Base-by-base conservation (phyloP, 2,329 filamentous ascomycete species). In the Fusarium sp. region DNA sequence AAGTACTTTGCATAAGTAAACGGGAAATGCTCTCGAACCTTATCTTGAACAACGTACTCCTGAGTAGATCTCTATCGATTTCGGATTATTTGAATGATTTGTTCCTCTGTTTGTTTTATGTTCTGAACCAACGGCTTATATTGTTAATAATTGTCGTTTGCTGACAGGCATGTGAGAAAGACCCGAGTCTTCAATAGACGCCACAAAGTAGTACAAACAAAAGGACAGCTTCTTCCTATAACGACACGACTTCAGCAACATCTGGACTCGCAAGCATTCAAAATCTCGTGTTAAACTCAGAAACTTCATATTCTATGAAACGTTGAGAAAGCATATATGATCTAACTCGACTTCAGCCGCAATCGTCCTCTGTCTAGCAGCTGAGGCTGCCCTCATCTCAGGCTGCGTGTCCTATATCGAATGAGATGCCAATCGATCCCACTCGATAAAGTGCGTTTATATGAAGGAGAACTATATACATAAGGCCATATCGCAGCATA, bases 141-240 rank as follows among this genome's bases (percentile, higher is more conserved):
- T 13, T 23, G n/a, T 33, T 26, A 6, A 18, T 20, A 15, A 20
- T 44, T 27, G 4, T 48, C 35, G 27, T 38, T 66, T 44, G 23
- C 45, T 41, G 23, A 44, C 23, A 50, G 35, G 27, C 38, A 45
- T 44, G 48, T 30, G 42, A 37, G 40, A 37, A 33, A 44, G 35
- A 37, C 41, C 45, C 5, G 17, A 55, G 33, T 49, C 46, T 73
- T 73, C 63, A 73, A 67, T 70, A 72, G 53, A 70, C 71, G 67
- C 73, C 73, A 73, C 73, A 44, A 37, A 38, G 27, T 58, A 20
- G 30, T 56, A 56, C 53, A 48, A 63, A 67, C 50, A 75, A 71
- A 65, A 64, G 52, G 40, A 53, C 44, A 64, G 20, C 33, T 35
- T n/a, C 20, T 27, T 66, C 52, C 40, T 45, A 41, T 26, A 66